Evolutionary conservation across 805 yeast genomes (phyloP), one percentile per base, ranked within the genome.

Genomic region (Maudiozyma bulderi): DNA sequence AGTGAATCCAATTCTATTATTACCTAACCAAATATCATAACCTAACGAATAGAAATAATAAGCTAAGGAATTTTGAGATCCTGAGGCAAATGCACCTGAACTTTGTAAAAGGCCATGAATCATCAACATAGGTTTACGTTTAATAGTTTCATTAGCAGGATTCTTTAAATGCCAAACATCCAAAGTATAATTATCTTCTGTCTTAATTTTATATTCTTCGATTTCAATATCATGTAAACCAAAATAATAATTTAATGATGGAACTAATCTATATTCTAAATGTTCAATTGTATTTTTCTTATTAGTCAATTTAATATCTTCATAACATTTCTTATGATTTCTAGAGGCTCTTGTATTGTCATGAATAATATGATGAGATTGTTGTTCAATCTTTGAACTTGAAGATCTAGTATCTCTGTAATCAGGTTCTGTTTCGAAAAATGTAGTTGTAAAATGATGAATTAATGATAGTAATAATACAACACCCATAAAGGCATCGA

Each of bases 1-100:
- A 39, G 75, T 71, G 63, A 90, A 87, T 8, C 96, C 95, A 53
- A 95, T 82, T 54, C 99, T 69, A 61, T 89, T 90, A 60, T 89
- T 87, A 1, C 96, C 96, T 48, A 89, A 63, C 96, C 96, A 89
- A 6, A 89, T 89, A 56, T 89, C 96, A 58, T 73, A 86, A 0
- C 93, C 90, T 30, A 71, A 63, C 26, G 70, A 66, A 37, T 67
- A 65, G 46, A 73, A 72, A 59, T 71, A 74, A 63, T 73, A 78
- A 0, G 91, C 93, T 43, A 93, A 64, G 8, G 95, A 84, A 49
- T 84, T 78, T 49, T 75, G 72, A 0, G 96, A 98, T 15, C 86
- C 72, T 0, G 95, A 81, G 33, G 91, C 74, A 63, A 76, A 91
- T 0, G 96, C 85, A 0, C 89, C 96, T 0, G 91, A 80, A 29